phyloP scores from a whole-genome alignment of 495 filamentous ascomycete species.

The Sporormia fimetaria region DNA sequence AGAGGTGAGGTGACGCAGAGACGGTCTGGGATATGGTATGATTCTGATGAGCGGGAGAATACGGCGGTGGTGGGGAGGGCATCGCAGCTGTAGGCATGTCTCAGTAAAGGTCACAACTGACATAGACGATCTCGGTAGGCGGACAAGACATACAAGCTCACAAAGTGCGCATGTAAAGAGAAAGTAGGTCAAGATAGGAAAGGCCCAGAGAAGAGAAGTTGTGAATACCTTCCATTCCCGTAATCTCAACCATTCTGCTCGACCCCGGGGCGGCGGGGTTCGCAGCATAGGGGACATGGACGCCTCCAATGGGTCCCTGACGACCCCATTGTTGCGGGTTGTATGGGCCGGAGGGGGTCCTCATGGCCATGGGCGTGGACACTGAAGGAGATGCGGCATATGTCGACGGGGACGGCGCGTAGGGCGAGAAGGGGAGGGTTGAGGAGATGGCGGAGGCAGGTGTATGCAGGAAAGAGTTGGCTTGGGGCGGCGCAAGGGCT shows the following conservation, averaged over 20 bases:
- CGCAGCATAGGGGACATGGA: constrained; percentile 26
- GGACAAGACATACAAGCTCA: background rate
- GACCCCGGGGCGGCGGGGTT: constrained; percentile 5
- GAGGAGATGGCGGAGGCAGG: constrained; percentile 24
- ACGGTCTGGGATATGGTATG: constrained; percentile 18
- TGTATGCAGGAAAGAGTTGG: constrained; percentile 22
- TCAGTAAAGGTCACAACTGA: constrained; percentile 3
- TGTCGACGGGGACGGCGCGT: constrained; percentile 19
- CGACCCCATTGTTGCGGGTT: constrained; percentile 35
- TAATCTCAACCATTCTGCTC: constrained; percentile 23
- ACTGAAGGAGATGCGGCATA: constrained; percentile 18
- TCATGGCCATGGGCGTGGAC: constrained; percentile 27
- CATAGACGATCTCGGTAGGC: background rate
- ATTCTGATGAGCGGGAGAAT: constrained; percentile 27
- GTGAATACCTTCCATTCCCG: constrained; percentile 34
- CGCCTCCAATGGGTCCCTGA: constrained; percentile 22
- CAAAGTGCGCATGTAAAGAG: too few species aligned
- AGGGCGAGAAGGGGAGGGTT: constrained; percentile 28
- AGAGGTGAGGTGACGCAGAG: constrained; percentile 22
- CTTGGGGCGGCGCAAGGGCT: constrained; percentile 23
- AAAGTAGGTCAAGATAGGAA: too few species aligned
- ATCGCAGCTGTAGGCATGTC: constrained; percentile 23
- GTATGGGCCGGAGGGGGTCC: constrained; percentile 27
- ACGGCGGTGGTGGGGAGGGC: constrained; percentile 36
- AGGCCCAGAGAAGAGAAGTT: too few species aligned